Base-by-base conservation (phyloP, 495 filamentous ascomycete species). In the Thermochaetoides thermophila region DNA sequence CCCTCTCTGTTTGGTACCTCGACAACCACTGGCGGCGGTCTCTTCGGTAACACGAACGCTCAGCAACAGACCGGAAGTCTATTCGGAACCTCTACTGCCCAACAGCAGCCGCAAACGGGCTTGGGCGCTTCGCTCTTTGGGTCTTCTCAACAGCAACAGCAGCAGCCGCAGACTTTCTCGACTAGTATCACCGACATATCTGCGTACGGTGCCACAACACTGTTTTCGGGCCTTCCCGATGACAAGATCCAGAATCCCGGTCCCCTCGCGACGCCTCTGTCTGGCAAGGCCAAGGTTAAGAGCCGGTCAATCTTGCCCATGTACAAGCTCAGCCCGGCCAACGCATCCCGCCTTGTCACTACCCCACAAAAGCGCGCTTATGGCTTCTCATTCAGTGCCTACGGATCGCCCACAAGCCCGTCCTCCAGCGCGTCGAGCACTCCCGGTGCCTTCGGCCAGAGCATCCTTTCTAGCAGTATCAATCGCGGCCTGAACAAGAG, bases 331-430 rank as follows among this genome's bases (percentile, higher is more conserved):
- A 89, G 80, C 16, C 84, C 84, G 1, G 73, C 69, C 20, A 78
- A 81, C 26, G 71, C 81, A 30, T 75, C 79, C 21, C 74, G 82
- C 17, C n/a, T n/a, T n/a, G 69, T 84, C 15, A 63, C 77, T 17
- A 94, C 86, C 3, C 89, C 89, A 3, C 78, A 81, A 35, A 83
- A 78, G 49, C 67, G 69, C 29, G 81, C 80, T 3, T 94, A 76
- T 51, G 85, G 85, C 6, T 91, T 93, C 55, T 80, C 77, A 5
- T 92, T 91, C 53, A 91, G 83, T 35, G 82, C 74, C 17, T 92
- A 89, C 45, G 81, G 79, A 17, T 84, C 79, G 7, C 84, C 85
- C 3, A 69, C 69, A 22, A 86, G 77, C 52, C 68, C 69, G 10
- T 69, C 66, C 12, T n/a, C n/a, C n/a, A 79, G 76, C 49, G 61